phyloP scores from a whole-genome alignment of 331 rosid genomes.

The Quercus lobata region DNA sequence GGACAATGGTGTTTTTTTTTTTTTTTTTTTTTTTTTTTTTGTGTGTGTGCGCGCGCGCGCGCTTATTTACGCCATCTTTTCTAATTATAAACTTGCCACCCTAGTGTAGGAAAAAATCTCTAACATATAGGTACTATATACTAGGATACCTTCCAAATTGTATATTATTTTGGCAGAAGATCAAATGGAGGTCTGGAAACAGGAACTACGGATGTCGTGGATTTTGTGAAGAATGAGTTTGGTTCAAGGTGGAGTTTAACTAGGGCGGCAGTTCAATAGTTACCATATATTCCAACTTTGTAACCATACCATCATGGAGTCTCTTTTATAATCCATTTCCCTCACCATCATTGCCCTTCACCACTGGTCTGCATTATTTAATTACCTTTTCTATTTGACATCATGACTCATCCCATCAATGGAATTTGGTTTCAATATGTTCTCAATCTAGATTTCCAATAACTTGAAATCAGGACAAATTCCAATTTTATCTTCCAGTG shows the following conservation, averaged over 20 bases:
- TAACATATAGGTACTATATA: not conserved
- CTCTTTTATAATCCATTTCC: not conserved
- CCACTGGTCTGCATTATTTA: not conserved
- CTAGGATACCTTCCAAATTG: not conserved
- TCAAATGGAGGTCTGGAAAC: not conserved
- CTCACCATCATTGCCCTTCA: not conserved
- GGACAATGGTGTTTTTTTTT: not conserved
- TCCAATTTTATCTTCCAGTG: not conserved
- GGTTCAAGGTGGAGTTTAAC: not conserved
- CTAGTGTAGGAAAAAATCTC: not conserved
- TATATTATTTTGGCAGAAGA: not conserved
- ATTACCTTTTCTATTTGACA: not conserved
- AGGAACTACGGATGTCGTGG: not conserved
- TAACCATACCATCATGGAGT: not conserved
- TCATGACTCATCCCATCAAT: not conserved
- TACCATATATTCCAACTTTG: not conserved
- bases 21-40: too few relatives aligned
- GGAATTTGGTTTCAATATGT: not conserved
- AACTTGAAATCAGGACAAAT: not conserved
- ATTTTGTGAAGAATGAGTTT: not conserved
- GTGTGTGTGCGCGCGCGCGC: fast-evolving
- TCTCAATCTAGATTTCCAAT: too few relatives aligned
- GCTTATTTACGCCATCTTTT: not conserved
- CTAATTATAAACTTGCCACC: not conserved
- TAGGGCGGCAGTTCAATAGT: not conserved